Evolutionary conservation across 805 yeast species (phyloP).

Genomic region (Soucietia sequanensis): DNA sequence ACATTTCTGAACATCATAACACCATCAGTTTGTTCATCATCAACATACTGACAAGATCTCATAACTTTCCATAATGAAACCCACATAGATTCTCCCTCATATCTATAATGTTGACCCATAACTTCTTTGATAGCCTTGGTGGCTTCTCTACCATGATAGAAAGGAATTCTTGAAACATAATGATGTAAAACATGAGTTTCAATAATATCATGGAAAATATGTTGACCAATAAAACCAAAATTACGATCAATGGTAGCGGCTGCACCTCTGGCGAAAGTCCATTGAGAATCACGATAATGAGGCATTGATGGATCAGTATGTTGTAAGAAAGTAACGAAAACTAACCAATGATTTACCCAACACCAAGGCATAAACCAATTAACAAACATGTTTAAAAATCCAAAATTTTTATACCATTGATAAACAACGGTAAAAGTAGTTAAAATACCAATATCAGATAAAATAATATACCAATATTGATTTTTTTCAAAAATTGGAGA

Average conservation of each 20-base stretch:
- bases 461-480: conserved; percentile 54
- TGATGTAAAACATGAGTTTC: conserved; percentile 61
- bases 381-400: conserved; percentile 49
- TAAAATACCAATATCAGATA: conserved; percentile 56
- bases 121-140: conserved; percentile 50
- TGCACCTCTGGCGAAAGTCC: conserved; percentile 68
- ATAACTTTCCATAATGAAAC: conserved; percentile 52
- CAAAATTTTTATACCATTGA: conserved; percentile 49
- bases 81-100: conserved; percentile 58
- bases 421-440: conserved; percentile 45
- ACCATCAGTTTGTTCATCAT: conserved; percentile 43
- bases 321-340: conserved; percentile 60
- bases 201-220: conserved; percentile 56
- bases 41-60: conserved; percentile 70
- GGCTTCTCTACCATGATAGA: conserved; percentile 55
- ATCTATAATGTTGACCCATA: conserved; percentile 51
- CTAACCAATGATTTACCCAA: conserved; percentile 66
- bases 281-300: conserved; percentile 53
- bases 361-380: conserved; percentile 60
- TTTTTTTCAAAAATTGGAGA: conserved; percentile 54
- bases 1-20: conserved; percentile 65
- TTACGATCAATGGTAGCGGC: conserved; percentile 65
- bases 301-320: conserved; percentile 62
- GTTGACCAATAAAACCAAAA: conserved; percentile 57
- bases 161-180: conserved; percentile 54